Base-by-base conservation (phyloP, 1,284 basidiomycete species). In the Limonomyces culmigenus region DNA sequence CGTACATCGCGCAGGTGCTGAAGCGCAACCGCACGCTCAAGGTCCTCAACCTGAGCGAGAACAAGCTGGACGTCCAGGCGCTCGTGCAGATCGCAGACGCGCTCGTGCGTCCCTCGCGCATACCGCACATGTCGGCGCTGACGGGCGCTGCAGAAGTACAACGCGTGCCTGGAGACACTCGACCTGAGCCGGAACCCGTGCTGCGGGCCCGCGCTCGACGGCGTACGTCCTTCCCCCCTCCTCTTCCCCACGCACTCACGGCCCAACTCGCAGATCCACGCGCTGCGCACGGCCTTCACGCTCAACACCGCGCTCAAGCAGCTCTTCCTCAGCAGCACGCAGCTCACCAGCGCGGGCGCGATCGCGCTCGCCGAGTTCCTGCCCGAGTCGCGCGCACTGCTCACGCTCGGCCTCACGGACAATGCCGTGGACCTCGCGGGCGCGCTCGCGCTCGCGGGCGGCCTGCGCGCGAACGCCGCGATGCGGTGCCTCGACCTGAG, bases 311-410 rank as follows among this genome's bases (percentile, higher is more conserved):
- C 87, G 1, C 69, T 97, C 21, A 95, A 93, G 53, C 75, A 92
- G 1, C 63, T 99, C 23, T 97, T 96, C 62, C 68, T 98, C 18
- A 77, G 84, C 12, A 75, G 79, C 3, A 96, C 92, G 0, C 65
- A 68, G 4, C 66, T 98, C 46, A 74, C 72, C 0, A 84, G 87
- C 0, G 65, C 81, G 2, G 91, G 87, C 3, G 92, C 93, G 0
- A 95, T 98, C 40, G 85, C 88, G 0, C 70, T 98, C 1, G 93
- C 93, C 3, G 92, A 97, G 56, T 97, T 96, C 60, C 66, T 97
- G 3, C 91, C 91, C 0, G 91, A 97, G 51, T 81, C 86, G 1
- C 70, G 67, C 18, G 81, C 79, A 0, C 64, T 97, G 3, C 64
- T 97, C 0, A 91, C 97, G 53, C 72, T 97, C 33, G 86, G 91